Evolutionary conservation across 192 early-diverging fungal genomes (phyloP), one percentile per base, ranked within the genome.

Genomic region (Coemansia sp.): DNA sequence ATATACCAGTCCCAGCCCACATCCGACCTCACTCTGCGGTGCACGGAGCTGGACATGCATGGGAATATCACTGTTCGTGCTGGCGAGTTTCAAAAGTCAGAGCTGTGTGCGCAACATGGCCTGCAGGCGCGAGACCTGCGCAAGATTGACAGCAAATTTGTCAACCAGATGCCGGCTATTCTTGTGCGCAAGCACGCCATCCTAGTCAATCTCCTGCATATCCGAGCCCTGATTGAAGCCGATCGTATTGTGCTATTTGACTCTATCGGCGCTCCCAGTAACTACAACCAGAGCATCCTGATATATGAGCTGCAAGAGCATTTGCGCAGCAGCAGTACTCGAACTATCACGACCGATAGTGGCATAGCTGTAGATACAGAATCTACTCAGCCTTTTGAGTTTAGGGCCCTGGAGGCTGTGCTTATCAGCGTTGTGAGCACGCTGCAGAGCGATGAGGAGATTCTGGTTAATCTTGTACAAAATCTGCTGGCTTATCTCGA

Each of bases 81-180:
- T 14, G 89, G 89, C 31, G 88, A 92, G 60, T 88, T 94, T 60
- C 75, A 83, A 54, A 93, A 92, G 68, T 85, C 86, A 0, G 88
- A 92, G 60, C 82, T 95, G 31, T 94, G 92, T 65, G 83, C 85
- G 4, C 81, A 87, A 49, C 90, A 93, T 65, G 84, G 85, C 1
- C 62, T 96, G 54, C 85, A 90, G 76, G 90, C 92, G 21, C 90
- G 94, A 49, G 94, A 96, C 72, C 67, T 96, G 79, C 85, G 92
- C 62, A 93, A 90, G 68, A 86, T 94, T 47, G 87, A 90, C 60
- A 89, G 87, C 65, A 82, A 82, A 31, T 87, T 85, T 58, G 82
- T 89, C 56, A 89, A 94, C 64, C 88, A 92, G 64, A 84, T 87
- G 66, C 90, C 93, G 2, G 89, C 87, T 9, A 87, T 96, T 22